phyloP scores from a whole-genome alignment of 257 asterid species.

The Fraxinus americana region DNA sequence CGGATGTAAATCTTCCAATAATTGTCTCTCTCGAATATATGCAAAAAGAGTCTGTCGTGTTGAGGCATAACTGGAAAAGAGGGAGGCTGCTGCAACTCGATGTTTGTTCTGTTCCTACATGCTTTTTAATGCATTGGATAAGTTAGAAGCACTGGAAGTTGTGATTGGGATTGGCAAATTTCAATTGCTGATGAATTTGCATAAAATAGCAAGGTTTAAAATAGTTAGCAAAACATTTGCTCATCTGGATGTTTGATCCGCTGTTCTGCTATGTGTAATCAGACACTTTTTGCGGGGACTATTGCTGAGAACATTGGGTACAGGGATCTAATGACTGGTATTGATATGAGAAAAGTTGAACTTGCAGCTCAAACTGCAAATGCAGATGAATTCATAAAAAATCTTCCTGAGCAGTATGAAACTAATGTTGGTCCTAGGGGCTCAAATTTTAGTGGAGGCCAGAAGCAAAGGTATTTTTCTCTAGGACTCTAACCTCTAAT shows the following conservation, averaged over 20 bases:
- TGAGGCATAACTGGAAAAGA: not conserved
- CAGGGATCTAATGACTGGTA: slow-evolving; percentile 66
- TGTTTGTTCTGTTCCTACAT: not conserved
- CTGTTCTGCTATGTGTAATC: slow-evolving; percentile 18
- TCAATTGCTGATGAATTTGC: not conserved
- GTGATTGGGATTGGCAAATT: not conserved
- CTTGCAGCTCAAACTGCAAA: slow-evolving; percentile 83
- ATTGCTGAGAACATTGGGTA: slow-evolving; percentile 90
- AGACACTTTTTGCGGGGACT: slow-evolving; percentile 88
- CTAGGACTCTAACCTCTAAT: not conserved
- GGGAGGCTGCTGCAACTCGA: not conserved
- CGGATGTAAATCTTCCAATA: not conserved
- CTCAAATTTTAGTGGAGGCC: slow-evolving; percentile 89
- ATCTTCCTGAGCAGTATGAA: slow-evolving; percentile 67
- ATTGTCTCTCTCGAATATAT: not conserved
- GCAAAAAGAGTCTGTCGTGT: not conserved
- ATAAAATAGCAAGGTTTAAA: not conserved
- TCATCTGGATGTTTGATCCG: not conserved
- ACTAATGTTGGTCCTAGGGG: slow-evolving; percentile 90
- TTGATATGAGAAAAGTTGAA: slow-evolving; percentile 75
- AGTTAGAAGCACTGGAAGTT: not conserved
- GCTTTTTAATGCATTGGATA: not conserved
- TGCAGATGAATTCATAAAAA: slow-evolving; percentile 79
- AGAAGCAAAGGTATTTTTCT: slow-evolving; percentile 69
- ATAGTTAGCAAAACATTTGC: not conserved